Conservation (phyloP, 2,329 filamentous ascomycete genomes). For the Cordyceps farinosa region DNA sequence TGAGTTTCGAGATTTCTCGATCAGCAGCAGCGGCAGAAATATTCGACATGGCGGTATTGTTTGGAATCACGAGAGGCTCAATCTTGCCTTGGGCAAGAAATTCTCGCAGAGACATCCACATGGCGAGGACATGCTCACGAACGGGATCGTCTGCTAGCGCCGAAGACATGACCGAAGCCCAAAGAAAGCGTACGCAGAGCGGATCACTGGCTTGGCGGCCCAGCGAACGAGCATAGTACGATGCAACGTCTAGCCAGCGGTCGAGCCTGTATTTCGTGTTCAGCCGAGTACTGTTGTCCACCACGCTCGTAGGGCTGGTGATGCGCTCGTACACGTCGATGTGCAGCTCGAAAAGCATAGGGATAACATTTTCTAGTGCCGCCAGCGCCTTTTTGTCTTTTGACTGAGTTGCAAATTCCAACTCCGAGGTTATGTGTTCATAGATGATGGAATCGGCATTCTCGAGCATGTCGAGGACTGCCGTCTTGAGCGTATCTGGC, state of each 20-base stretch:
- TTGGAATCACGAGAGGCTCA: constrained; percentile 54
- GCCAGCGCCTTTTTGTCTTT: constrained; percentile 7
- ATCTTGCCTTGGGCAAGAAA: constrained; percentile 41
- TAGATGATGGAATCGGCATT: constrained; percentile 51
- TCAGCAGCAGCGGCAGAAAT: constrained; percentile 81
- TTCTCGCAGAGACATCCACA: constrained; percentile 57
- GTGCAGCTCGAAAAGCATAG: constrained; percentile 61
- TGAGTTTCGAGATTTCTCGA: constrained; percentile 85
- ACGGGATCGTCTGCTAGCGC: constrained; percentile 51
- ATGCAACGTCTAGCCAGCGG: constrained; percentile 51
- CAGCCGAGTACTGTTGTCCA: constrained; percentile 45
- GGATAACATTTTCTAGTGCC: constrained; percentile 43
- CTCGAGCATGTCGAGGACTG: constrained; percentile 55
- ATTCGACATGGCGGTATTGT: constrained; percentile 85
- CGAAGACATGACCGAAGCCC: constrained; percentile 53
- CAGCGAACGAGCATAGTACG: constrained; percentile 40
- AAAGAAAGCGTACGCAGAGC: constrained; percentile 52
- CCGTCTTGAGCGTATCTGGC: constrained; percentile 54
- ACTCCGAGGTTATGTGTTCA: constrained; percentile 42
- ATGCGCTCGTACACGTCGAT: constrained; percentile 59
- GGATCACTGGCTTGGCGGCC: constrained; percentile 33
- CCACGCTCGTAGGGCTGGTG: constrained; percentile 53
- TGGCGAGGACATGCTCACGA: constrained; percentile 53
- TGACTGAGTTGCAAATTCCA: constrained; percentile 28
- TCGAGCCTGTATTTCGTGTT: constrained; percentile 49